Base-by-base conservation (phyloP, 2,329 filamentous ascomycete species). In the Verticillium nubilum region DNA sequence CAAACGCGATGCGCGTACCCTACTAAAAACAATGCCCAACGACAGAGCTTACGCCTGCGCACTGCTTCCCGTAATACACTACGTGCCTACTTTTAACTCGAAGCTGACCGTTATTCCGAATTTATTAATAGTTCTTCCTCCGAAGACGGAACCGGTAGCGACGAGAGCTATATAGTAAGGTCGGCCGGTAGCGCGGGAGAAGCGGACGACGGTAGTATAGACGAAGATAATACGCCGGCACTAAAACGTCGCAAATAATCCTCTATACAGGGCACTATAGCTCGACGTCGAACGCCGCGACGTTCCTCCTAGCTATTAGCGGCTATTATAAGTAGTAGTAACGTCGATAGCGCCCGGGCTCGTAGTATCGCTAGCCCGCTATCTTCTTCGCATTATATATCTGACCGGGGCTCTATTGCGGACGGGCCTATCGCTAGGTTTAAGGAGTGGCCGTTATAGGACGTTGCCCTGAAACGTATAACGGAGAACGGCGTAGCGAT, bases 201-300 rank as follows among this genome's bases (percentile, higher is more conserved):
- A 47, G n/a, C 17, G 37, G n/a, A 23, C 37, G 37, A 47, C 37
- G n/a, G 37, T n/a, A 23, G 37, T 6, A 19, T 47, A n/a, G 37
- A 47, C 37, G 37, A 47, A 47, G n/a, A 19, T 47, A 2, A 47
- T n/a, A 47, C n/a, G 37, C 53, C 29, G 67, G 65, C 47, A 63
- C 67, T 53, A 63, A 59, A 37, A 56, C 60, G 58, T 59, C 58
- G 31, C 53, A 35, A 29, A 23, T n/a, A 19, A 25, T 31, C 53
- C 35, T 35, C 28, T 55, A 10, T 17, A 31, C 29, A 17, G 53
- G 19, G 28, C 9, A 23, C 19, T 17, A 17, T 15, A 9, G 53
- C 53, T 15, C 53, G 23, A 55, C 19, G 53, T 25, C 53, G 53
- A 33, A 33, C n/a, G 1, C 10, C 9, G 29, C n/a, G n/a, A 13